Evolutionary conservation across 352 stramenopile genomes (phyloP).

Genomic region (Pythium angustatum): DNA sequence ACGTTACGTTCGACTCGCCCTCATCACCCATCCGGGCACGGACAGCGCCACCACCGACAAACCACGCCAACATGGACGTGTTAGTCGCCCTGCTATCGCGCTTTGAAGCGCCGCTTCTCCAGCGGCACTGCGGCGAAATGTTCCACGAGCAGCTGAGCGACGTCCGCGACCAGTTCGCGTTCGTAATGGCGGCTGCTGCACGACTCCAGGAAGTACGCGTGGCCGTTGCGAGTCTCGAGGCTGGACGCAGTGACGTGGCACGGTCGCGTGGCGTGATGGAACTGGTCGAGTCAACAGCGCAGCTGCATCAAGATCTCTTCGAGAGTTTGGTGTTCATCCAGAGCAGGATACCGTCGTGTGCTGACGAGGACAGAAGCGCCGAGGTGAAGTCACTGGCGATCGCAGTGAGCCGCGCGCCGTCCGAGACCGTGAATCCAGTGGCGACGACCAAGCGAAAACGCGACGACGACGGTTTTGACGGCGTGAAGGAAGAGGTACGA

Average conservation of each 20-base stretch:
- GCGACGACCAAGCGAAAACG: background rate
- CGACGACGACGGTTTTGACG: too few relatives aligned
- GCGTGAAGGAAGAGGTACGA: too few relatives aligned
- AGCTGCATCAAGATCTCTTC: background rate
- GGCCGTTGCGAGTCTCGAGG: slow-evolving; percentile 17
- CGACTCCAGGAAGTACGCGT: slow-evolving; percentile 23
- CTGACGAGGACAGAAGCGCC: too few relatives aligned
- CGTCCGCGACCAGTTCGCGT: background rate
- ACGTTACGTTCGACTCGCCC: background rate
- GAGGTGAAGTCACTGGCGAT: too few relatives aligned
- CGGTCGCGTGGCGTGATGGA: slow-evolving; percentile 11
- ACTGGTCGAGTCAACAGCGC: background rate
- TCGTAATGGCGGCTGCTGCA: slow-evolving; percentile 2
- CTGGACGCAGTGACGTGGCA: background rate
- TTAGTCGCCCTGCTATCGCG: slow-evolving; percentile 12
- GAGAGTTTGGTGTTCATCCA: too few relatives aligned
- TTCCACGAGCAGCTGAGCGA: slow-evolving; percentile 13
- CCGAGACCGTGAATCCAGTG: background rate
- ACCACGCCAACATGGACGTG: background rate
- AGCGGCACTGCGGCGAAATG: slow-evolving; percentile 11
- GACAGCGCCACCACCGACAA: too few relatives aligned
- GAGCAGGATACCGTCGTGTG: too few relatives aligned
- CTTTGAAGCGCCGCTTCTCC: slow-evolving; percentile 18
- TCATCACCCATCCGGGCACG: too few relatives aligned
- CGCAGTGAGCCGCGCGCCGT: too few relatives aligned